Base-by-base conservation (phyloP, 1,139 yeast species). In the Yamadazyma sp. region DNA sequence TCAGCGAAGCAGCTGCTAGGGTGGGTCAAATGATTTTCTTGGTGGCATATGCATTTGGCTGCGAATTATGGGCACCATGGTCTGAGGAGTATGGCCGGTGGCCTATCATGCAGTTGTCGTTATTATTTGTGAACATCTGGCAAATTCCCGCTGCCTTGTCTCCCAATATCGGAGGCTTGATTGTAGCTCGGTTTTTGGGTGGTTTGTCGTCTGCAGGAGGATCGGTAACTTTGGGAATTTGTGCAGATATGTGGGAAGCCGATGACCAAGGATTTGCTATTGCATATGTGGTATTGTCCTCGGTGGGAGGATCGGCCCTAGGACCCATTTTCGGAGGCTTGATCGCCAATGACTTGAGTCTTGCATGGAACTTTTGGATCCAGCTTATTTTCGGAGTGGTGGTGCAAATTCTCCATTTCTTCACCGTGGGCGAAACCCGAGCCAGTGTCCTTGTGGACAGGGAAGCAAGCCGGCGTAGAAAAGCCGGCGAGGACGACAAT, bases 51-150 rank as follows among this genome's bases (percentile, higher is more conserved):
- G 70, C 67, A 5, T 57, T 64, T 43, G 70, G 70, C 3, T 62
- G 69, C 47, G 70, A 64, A 42, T 52, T 64, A 35, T 64, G 70
- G 70, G 70, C 70, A 10, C 69, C 70, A 4, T 63, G 69, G 69
- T 56, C 63, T 34, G 70, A 64, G 50, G 70, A 64, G 41, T 58
- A 49, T 31, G 70, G 70, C 6, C 48, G 70, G 35, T 61, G 64
- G 64, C 64, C 66, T 17, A 52, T 64, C 32, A 52, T 64, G 61
- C 70, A 64, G 47, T 37, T 51, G 26, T 55, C 63, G 34, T 50
- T 64, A 43, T 54, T 61, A 29, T 47, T 64, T 28, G 68, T 64
- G 24, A 64, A 64, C 42, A 51, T 64, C 18, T 64, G 69, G 69
- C 67, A 61, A 46, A 54, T 64, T 22, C 54, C 61, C 24, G 59